Percentiles rank a stretch among this genome's conserved stretches.
Conservation (phyloP, 768 basidiomycete species). For the Hemileccinum impolitum region DNA sequence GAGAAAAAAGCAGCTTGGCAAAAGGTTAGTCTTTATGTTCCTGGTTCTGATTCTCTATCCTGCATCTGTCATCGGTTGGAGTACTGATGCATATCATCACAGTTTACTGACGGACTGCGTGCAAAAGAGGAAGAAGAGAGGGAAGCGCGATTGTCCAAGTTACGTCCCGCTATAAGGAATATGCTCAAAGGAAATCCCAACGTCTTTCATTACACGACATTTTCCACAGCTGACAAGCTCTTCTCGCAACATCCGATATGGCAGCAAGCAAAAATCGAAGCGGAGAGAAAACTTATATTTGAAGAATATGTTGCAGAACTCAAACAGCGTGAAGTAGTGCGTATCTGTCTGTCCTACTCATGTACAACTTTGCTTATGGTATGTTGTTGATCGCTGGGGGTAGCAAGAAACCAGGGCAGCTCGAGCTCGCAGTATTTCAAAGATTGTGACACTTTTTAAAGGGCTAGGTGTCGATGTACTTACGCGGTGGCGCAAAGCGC, state of each 20-base stretch:
- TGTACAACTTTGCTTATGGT: constrained; percentile 5
- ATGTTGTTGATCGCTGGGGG: constrained; percentile 3
- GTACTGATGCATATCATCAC: constrained; percentile 8
- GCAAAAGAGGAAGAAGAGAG: constrained; percentile 84
- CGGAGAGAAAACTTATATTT: constrained; percentile 84
- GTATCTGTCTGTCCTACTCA: constrained; percentile 26
- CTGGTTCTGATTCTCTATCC: background rate
- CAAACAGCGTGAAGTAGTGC: constrained; percentile 84
- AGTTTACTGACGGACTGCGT: constrained; percentile 74
- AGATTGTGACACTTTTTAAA: constrained; percentile 83
- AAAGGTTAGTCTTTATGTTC: constrained; percentile 54
- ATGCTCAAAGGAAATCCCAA: constrained; percentile 85
- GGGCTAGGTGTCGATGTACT: constrained; percentile 85
- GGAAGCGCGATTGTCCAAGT: constrained; percentile 76
- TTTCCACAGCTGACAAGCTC: constrained; percentile 80
- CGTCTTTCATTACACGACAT: constrained; percentile 90
- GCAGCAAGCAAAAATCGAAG: constrained; percentile 81
- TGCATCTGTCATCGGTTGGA: background rate
- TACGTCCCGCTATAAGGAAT: constrained; percentile 83
- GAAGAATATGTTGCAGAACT: constrained; percentile 89
- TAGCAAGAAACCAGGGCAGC: constrained; percentile 79
- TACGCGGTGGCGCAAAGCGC: constrained; percentile 90
- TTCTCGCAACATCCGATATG: constrained; percentile 89
- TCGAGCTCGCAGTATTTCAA: constrained; percentile 74
- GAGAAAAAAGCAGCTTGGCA: constrained; percentile 95